Evolutionary conservation across 2,329 filamentous ascomycete species (phyloP).

Genomic region (Curvularia sp.): DNA sequence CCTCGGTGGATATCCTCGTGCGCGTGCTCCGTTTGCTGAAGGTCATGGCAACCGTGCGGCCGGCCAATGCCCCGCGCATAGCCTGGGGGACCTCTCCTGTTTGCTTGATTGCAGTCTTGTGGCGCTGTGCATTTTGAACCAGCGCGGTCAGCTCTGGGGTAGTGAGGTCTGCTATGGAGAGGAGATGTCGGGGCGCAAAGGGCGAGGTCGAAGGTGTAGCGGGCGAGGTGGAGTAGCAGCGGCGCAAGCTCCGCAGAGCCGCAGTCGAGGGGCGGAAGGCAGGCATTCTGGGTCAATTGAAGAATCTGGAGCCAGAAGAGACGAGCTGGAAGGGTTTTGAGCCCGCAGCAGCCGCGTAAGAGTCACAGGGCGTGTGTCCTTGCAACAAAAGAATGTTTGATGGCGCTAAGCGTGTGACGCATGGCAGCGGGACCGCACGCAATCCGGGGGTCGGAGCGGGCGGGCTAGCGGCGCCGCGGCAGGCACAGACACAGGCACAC

Average conservation of each 20-base stretch:
- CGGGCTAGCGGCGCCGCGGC: conserved; percentile 17
- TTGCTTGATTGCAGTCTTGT: conserved; percentile 80
- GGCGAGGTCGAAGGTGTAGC: conserved; percentile 59
- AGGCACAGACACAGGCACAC: conserved; percentile 6
- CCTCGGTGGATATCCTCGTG: conserved; percentile 92
- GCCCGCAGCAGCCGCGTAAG: conserved; percentile 6
- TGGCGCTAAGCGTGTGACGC: conserved; percentile 21
- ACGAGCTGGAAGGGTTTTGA: conserved; percentile 24
- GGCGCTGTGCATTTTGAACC: conserved; percentile 78
- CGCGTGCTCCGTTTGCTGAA: conserved; percentile 96
- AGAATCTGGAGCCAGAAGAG: neutral
- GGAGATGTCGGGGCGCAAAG: conserved; percentile 79
- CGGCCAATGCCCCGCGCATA: conserved; percentile 69
- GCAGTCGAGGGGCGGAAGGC: conserved; percentile 38
- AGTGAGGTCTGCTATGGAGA: conserved; percentile 87
- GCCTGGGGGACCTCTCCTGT: conserved; percentile 63
- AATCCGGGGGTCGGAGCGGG: conserved; percentile 10
- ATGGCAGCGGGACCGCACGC: conserved; percentile 8
- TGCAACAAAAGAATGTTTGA: conserved; percentile 29
- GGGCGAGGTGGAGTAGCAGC: conserved; percentile 42
- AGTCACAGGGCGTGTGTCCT: conserved; percentile 28
- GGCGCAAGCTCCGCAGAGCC: conserved; percentile 43
- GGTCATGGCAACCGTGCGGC: conserved; percentile 89
- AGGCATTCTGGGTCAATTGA: conserved; percentile 37
- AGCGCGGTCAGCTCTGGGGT: conserved; percentile 80